Base-by-base conservation (phyloP, 345 rosid species). In the Syzygium jambos region DNA sequence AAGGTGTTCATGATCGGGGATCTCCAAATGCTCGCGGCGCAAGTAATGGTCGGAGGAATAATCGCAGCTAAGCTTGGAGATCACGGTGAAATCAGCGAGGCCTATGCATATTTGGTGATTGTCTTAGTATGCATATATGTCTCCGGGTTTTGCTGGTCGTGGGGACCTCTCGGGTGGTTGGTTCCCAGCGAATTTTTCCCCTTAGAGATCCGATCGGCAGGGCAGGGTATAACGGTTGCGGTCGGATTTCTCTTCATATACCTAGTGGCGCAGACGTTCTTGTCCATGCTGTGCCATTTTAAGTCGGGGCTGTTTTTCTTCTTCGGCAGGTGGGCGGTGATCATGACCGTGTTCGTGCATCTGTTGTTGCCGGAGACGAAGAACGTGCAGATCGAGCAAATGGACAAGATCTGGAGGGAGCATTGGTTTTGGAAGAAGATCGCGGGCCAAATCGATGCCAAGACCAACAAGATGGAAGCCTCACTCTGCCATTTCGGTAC, bases 11-110 rank as follows among this genome's bases (percentile, higher is more conserved):
- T 94, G 25, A 21, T 89, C 2, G 94, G 96, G 17, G 95, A 95
- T 30, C 46, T 89, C 12, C 96, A 92, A 78, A 96, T 95, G 99
- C 65, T 95, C 54, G 84, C 86, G 77, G 91, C 97, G 6, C 96
- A 95, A 86, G 57, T 92, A 12, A 78, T 87, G 12, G 84, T 94
- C 1, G 96, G 96, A 34, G 91, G 87, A 19, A 84, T 92, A 1
- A 85, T 93, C 91, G 91, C 91, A 9, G 90, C 91, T 25, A 82
- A 92, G 85, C 87, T 92, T 17, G 94, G 91, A 38, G 94, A 95
- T 53, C 91, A 91, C 15, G 98, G 96, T 4, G 89, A 87, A 34
- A n/a, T 95, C 19, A 84, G 87, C 51, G 89, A 90, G 87, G 73
- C 89, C 41, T 90, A 91, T 4, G 93, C 94, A n/a, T 91, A 87